Conservation (phyloP, 1,139 yeast genomes). For the Arxiozyma heterogenica region DNA sequence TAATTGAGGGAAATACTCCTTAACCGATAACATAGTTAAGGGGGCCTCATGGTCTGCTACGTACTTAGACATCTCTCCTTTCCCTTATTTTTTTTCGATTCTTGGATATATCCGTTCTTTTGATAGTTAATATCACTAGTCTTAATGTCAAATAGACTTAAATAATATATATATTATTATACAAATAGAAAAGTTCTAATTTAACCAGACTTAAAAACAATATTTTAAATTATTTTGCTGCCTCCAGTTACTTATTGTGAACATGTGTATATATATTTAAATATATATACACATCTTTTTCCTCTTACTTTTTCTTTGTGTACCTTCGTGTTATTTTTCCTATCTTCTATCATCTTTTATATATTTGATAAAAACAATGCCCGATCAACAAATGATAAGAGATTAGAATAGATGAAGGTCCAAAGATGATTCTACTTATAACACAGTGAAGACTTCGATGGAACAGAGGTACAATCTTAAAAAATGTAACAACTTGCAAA, state of each 20-base stretch:
- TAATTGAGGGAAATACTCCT: slow-evolving; percentile 41
- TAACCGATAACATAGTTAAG: slow-evolving; percentile 36
- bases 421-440: neutral
- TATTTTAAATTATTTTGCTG: no score
- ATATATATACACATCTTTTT: no score
- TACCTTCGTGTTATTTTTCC: neutral
- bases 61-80: neutral
- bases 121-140: neutral
- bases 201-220: neutral
- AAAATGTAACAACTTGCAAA: neutral
- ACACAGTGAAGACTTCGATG: neutral
- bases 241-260: no score
- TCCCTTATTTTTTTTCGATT: no score
- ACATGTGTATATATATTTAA: no score
- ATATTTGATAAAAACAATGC: neutral
- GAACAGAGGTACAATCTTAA: neutral
- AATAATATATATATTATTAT: no score
- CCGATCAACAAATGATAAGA: no score
- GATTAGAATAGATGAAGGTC: neutral
- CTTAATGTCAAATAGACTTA: neutral
- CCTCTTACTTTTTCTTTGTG: neutral
- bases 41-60: slow-evolving; percentile 27
- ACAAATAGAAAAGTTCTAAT: neutral
- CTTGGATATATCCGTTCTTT: neutral
- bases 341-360: neutral